Evolutionary conservation across 306 rosid species (phyloP), one percentile per base, ranked within the genome.

Genomic region (Ochetophila trinervis): DNA sequence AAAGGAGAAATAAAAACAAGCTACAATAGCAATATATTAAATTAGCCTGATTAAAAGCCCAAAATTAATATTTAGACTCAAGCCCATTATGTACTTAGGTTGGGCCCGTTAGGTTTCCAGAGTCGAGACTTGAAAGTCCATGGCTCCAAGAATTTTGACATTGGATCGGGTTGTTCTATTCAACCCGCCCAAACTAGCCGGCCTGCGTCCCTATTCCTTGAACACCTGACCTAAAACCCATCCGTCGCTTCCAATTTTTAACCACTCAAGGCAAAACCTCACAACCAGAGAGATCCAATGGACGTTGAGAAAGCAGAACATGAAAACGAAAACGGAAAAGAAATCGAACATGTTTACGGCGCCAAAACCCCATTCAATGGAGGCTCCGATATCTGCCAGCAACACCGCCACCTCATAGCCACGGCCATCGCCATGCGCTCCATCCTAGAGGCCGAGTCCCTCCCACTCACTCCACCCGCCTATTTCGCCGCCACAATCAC

Each of bases 361-460:
- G n/a, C 53, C 0, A 85, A 75, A n/a, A n/a, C n/a, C 24, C 5
- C 70, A 7, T 81, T 87, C 63, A 79, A 66, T 8, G 86, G 62
- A 40, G 86, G 78, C 71, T 68, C 85, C 10, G 96, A 89, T 80
- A 77, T 89, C 23, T 87, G 88, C 76, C 87, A 80, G 56, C 96
- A 93, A 63, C 97, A 93, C 67, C 94, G 91, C 64, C 97, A 93
- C 74, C 94, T 90, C 42, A 76, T 89, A 10, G 91, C 96, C 45
- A 86, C 96, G 17, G 96, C 94, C 24, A 87, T 82, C 15, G 90
- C 91, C 47, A 82, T 93, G 76, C 91, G 88, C 30, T 81, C 91
- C 21, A 85, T 86, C 53, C 90, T 90, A 19, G 3, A 76, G 15
- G 54, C 86, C 37, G 96, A 93, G 76, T 82, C 88, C 27, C 91